Percentiles rank a stretch among this genome's conserved stretches.
phyloP scores from a whole-genome alignment of 2,329 filamentous ascomycete genomes.

The Graphilbum fragrans region DNA sequence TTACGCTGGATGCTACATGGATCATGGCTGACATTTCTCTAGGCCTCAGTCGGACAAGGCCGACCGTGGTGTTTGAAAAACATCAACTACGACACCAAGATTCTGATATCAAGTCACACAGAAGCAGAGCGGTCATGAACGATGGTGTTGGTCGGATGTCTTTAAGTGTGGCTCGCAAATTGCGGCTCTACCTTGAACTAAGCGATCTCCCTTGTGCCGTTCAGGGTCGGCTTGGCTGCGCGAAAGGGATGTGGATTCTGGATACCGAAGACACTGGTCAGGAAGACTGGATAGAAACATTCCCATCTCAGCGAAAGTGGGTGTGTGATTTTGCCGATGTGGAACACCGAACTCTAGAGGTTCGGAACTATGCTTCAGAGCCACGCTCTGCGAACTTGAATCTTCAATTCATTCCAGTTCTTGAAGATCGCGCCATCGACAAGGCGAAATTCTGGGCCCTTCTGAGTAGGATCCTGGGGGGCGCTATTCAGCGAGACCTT shows the following conservation, averaged over 20 bases:
- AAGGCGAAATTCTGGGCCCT: conserved; percentile 27
- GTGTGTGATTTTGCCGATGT: conserved; percentile 31
- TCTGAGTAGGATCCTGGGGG: conserved; percentile 35
- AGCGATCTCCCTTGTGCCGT: conserved; percentile 47
- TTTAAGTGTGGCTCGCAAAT: conserved; percentile 36
- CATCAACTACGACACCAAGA: conserved; percentile 29
- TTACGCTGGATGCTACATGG: not conserved
- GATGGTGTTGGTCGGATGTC: conserved; percentile 59
- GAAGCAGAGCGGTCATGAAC: conserved; percentile 40
- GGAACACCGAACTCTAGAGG: conserved; percentile 52
- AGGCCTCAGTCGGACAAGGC: conserved; percentile 39
- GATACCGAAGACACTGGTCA: conserved; percentile 34
- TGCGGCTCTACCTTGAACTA: conserved; percentile 39
- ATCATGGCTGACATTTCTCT: not conserved
- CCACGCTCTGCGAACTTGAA: conserved; percentile 47
- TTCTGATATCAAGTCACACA: conserved; percentile 26
- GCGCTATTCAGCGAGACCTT: conserved; percentile 39
- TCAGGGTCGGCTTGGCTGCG: conserved; percentile 59
- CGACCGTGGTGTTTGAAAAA: conserved; percentile 31
- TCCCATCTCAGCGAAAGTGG: conserved; percentile 59
- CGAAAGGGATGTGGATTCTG: conserved; percentile 65
- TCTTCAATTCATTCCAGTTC: conserved; percentile 54
- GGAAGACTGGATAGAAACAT: conserved; percentile 53
- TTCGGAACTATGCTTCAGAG: conserved; percentile 35
- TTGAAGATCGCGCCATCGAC: conserved; percentile 46